These are phyloP conservation scores for Cydonia oblonga DNA, from an alignment of 331 rosid genomes.

Conservation along the genomic window DNA sequence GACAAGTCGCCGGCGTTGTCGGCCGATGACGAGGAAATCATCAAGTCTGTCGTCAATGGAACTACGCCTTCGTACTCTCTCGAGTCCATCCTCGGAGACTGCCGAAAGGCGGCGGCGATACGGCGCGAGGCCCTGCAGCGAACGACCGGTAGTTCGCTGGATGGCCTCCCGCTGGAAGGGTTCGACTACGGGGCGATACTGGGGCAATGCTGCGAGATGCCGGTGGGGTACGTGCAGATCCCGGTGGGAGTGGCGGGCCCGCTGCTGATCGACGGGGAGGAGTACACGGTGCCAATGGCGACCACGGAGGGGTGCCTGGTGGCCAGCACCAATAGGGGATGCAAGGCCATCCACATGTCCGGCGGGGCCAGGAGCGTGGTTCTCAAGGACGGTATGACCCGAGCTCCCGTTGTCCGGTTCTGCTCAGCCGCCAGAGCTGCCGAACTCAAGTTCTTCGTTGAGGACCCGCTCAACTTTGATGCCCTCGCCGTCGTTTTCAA, in stretches of 20 bases:
- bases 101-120: conserved; percentile 36
- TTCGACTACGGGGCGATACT: conserved; percentile 54
- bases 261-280: conserved; percentile 40
- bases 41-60: conserved; percentile 32
- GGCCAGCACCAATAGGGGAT: conserved; percentile 67
- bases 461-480: conserved; percentile 50
- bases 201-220: conserved; percentile 81
- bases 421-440: conserved; percentile 38
- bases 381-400: conserved; percentile 54
- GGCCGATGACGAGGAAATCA: conserved; percentile 26
- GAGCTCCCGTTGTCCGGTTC: conserved; percentile 63
- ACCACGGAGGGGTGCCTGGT: conserved; percentile 64
- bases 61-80: conserved; percentile 37
- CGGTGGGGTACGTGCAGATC: conserved; percentile 54
- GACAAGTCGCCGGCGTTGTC: background rate
- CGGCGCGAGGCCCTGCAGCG: conserved; percentile 42
- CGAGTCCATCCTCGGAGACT: conserved; percentile 49
- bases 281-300: conserved; percentile 61
- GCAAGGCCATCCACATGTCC: conserved; percentile 49
- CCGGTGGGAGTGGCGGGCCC: conserved; percentile 76
- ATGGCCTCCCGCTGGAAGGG: conserved; percentile 44
- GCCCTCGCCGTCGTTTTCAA: conserved; percentile 41
- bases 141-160: conserved; percentile 22
- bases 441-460: conserved; percentile 45
- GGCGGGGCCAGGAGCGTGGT: conserved; percentile 48